These are phyloP conservation scores for Boletus eberwhitei DNA, from an alignment of 768 basidiomycete species.

Conservation along the genomic window DNA sequence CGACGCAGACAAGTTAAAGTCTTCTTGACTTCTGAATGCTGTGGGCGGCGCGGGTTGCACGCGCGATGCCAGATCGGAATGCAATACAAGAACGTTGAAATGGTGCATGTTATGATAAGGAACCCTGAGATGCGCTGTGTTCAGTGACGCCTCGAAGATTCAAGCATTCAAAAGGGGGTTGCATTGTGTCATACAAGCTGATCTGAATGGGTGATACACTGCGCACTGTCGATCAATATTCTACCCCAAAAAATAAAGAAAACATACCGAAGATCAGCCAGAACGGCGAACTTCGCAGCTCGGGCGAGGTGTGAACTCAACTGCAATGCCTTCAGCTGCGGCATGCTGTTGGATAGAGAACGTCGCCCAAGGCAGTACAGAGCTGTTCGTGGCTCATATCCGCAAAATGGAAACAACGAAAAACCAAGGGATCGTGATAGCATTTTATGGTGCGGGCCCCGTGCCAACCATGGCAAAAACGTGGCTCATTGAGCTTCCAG, in stretches of 20 bases:
- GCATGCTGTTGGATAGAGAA: neutral
- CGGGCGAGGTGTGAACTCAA: neutral
- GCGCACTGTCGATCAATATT: neutral
- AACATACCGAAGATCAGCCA: neutral
- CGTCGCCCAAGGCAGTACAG: neutral
- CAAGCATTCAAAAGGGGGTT: neutral
- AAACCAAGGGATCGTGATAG: neutral
- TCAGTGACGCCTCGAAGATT: neutral
- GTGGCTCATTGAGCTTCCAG: neutral
- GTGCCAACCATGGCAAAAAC: neutral
- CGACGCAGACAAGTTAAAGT: neutral
- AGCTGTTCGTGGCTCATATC: neutral
- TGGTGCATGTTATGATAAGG: neutral
- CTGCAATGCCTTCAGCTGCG: neutral
- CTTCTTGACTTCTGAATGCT: conserved; percentile 22
- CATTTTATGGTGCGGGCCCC: neutral
- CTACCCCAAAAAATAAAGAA: neutral
- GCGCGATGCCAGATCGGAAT: neutral
- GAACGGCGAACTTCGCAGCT: neutral
- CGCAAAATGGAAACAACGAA: conserved; percentile 9
- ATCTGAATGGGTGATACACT: neutral
- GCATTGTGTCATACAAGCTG: neutral
- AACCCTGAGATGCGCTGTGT: neutral
- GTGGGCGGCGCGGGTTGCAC: conserved; percentile 3
- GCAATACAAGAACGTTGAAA: conserved; percentile 5